phyloP scores from a whole-genome alignment of 2,329 filamentous ascomycete genomes.

The Microcyclosporella mali region DNA sequence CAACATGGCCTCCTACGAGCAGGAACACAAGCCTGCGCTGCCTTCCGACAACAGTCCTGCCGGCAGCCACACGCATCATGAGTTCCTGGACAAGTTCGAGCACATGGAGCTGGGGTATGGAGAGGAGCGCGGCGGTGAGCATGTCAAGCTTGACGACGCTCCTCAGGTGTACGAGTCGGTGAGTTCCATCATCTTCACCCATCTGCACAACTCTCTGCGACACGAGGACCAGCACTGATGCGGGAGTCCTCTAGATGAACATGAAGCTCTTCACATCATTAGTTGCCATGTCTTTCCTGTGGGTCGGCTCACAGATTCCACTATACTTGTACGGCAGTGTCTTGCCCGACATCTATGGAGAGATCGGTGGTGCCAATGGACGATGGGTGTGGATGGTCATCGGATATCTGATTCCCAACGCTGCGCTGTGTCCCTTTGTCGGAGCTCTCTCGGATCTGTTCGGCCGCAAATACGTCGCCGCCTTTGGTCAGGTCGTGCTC shows the following conservation, averaged over 20 bases:
- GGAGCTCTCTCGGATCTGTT: constrained; percentile 60
- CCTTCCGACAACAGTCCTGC: neutral
- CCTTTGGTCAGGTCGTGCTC: constrained; percentile 49
- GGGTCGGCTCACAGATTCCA: constrained; percentile 56
- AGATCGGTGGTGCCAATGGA: constrained; percentile 53
- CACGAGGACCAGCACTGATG: neutral
- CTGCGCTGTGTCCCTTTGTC: constrained; percentile 57
- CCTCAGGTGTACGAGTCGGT: constrained; percentile 10
- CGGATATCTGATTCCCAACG: constrained; percentile 51
- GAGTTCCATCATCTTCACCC: neutral
- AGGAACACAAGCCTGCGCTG: no score
- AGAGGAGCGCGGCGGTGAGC: constrained; percentile 2
- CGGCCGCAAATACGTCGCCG: constrained; percentile 55
- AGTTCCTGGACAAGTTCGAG: constrained; percentile 17
- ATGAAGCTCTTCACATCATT: constrained; percentile 46
- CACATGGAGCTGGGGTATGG: constrained; percentile 11
- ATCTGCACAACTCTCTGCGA: neutral
- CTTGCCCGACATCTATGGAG: constrained; percentile 48
- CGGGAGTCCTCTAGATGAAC: constrained; percentile 35
- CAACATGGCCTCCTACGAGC: no score
- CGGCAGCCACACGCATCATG: constrained; percentile 3
- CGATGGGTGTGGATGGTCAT: constrained; percentile 43
- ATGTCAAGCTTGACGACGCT: constrained; percentile 1
- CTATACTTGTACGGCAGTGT: constrained; percentile 44
- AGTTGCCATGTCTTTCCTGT: constrained; percentile 54